Evolutionary conservation across 1,284 basidiomycete genomes (phyloP).

Genomic region (Pseudozyma tsukubaensis): DNA sequence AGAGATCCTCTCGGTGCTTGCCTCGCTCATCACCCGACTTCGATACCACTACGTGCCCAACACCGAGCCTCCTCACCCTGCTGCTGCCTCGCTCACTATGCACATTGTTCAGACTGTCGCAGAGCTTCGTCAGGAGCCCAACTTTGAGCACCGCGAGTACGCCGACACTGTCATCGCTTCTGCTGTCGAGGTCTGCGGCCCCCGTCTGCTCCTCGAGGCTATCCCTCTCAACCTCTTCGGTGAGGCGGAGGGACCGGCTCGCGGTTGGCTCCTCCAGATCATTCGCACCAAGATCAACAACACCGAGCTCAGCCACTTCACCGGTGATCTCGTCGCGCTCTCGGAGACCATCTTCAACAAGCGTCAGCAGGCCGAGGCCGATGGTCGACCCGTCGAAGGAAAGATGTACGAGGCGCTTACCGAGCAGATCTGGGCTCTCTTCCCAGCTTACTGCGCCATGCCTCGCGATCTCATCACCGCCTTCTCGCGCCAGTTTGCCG

Average conservation of each 20-base stretch:
- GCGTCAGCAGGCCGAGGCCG: slow-evolving; percentile 76
- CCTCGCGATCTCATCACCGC: slow-evolving; percentile 78
- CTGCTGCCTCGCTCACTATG: slow-evolving; percentile 78
- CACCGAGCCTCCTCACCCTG: slow-evolving; percentile 65
- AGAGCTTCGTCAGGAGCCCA: slow-evolving; percentile 80
- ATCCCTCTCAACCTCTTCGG: slow-evolving; percentile 83
- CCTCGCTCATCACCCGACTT: slow-evolving; percentile 56
- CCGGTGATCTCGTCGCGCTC: slow-evolving; percentile 89
- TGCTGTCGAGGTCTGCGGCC: slow-evolving; percentile 88
- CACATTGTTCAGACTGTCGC: slow-evolving; percentile 81
- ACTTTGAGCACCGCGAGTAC: slow-evolving; percentile 89
- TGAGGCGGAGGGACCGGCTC: slow-evolving; percentile 72
- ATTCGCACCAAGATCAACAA: slow-evolving; percentile 82
- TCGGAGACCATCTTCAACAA: slow-evolving; percentile 87
- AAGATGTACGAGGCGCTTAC: slow-evolving; percentile 95
- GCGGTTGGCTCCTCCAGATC: slow-evolving; percentile 91
- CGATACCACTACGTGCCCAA: slow-evolving; percentile 53
- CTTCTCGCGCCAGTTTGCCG: slow-evolving; percentile 56
- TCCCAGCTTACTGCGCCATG: slow-evolving; percentile 78
- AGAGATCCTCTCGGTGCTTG: slow-evolving; percentile 61
- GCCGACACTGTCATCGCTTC: slow-evolving; percentile 84
- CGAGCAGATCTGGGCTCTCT: slow-evolving; percentile 86
- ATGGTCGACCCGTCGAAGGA: slow-evolving; percentile 79
- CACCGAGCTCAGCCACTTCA: slow-evolving; percentile 86
- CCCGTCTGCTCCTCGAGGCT: slow-evolving; percentile 79